A percentile compares a stretch with the other conserved stretches of the same genome.
phyloP scores from a whole-genome alignment of 306 rosid species.

The Lithocarpus polystachyus region DNA sequence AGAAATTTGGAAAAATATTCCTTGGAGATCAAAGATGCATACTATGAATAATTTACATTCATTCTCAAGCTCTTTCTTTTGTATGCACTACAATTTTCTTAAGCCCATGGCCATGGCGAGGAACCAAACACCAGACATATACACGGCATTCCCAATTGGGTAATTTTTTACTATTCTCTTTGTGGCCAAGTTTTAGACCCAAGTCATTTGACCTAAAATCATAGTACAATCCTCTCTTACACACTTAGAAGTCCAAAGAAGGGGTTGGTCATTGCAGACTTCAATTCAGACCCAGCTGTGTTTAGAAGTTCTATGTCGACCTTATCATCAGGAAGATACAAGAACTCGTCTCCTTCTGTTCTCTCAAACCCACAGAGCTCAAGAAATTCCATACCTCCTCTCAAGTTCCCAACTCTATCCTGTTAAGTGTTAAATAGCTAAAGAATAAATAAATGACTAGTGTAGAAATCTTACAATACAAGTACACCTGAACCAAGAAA shows the following conservation, averaged over 20 bases:
- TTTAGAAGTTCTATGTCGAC: constrained; percentile 38
- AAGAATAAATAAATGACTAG: background rate
- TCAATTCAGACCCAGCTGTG: constrained; percentile 57
- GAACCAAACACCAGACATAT: background rate
- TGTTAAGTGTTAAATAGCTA: constrained; percentile 22
- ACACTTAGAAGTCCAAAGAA: constrained; percentile 72
- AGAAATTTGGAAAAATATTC: too few relatives aligned
- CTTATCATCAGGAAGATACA: constrained; percentile 60
- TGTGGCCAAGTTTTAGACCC: background rate
- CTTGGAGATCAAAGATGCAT: background rate
- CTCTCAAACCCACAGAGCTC: constrained; percentile 82
- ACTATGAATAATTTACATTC: background rate
- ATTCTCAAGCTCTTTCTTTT: background rate
- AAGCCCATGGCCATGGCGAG: background rate
- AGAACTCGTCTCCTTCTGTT: constrained; percentile 48
- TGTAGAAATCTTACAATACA: background rate
- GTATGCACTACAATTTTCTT: background rate
- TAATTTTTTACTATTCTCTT: background rate
- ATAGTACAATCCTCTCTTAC: background rate
- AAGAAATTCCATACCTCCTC: constrained; percentile 74
- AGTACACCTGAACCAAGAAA: background rate
- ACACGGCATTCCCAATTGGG: background rate
- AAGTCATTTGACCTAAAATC: background rate
- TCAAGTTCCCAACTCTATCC: constrained; percentile 81
- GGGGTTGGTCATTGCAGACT: constrained; percentile 78